Base-by-base conservation (phyloP, 345 rosid species). In the Cardamine resedifolia region DNA sequence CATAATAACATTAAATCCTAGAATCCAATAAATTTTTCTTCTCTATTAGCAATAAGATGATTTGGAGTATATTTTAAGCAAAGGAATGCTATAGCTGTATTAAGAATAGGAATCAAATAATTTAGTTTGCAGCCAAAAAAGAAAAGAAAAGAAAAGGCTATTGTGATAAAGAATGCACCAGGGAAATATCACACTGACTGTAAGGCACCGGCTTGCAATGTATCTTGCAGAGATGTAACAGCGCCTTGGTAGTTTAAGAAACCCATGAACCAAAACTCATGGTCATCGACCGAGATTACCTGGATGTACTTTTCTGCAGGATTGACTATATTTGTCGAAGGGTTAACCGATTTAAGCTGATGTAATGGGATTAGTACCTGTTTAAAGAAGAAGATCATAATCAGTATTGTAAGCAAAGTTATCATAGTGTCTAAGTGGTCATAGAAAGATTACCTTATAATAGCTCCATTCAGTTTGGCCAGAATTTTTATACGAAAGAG, bases 401-500 rank as follows among this genome's bases (percentile, higher is more conserved):
- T 5, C n/a, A 60, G 33, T 27, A 27, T 27, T 27, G 30, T 2
- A 27, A 27, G 6, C 30, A 27, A 27, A 27, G n/a, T n/a, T n/a
- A n/a, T n/a, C n/a, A n/a, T n/a, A n/a, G n/a, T n/a, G n/a, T n/a
- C n/a, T n/a, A n/a, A n/a, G n/a, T n/a, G n/a, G n/a, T n/a, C n/a
- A n/a, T n/a, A n/a, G n/a, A n/a, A n/a, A n/a, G n/a, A 14, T 77
- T 72, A 87, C 96, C 93, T 90, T 86, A 77, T 87, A 90, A 74
- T 87, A 86, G 81, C 88, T 90, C 96, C 96, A 90, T 58, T 87
- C 80, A 48, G 85, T 82, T 73, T 85, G 86, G 58, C 73, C 77
- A 34, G 81, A 83, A 61, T 74, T 69, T 81, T 87, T 87, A 67
- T 87, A 87, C 0, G 96, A 83, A 58, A 90, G 86, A 62, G 96